These are phyloP conservation scores for Acanthamoeba divionensis DNA, from an alignment of 208 protist species.

Conservation along the genomic window DNA sequence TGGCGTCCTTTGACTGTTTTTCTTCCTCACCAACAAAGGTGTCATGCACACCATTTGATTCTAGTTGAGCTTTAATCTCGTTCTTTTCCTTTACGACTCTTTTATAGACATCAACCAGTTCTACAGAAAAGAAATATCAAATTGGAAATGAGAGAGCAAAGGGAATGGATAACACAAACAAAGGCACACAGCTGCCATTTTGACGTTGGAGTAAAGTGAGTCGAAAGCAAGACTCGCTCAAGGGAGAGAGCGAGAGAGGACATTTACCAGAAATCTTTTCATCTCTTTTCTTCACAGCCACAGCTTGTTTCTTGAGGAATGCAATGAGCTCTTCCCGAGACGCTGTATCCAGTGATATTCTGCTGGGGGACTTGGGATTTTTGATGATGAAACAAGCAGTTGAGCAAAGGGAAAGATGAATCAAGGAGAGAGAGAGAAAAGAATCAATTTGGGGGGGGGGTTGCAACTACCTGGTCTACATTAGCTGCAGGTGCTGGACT, in stretches of 20 bases:
- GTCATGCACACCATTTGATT: too few relatives aligned
- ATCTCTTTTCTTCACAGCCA: slow-evolving; percentile 20
- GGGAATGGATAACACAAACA: too few relatives aligned
- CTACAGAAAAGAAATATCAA: too few relatives aligned
- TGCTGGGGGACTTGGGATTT: background rate
- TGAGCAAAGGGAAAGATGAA: background rate
- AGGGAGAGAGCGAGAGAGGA: background rate
- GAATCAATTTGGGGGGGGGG: background rate
- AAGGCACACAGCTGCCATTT: too few relatives aligned
- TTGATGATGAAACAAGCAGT: background rate
- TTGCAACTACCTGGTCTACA: background rate
- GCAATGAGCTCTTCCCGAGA: background rate
- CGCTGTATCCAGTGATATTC: background rate
- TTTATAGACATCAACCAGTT: slow-evolving; percentile 39
- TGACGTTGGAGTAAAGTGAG: too few relatives aligned
- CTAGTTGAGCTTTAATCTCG: background rate
- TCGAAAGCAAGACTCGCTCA: too few relatives aligned
- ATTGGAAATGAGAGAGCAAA: too few relatives aligned
- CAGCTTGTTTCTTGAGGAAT: slow-evolving; percentile 8
- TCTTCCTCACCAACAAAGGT: too few relatives aligned
- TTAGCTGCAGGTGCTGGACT: background rate
- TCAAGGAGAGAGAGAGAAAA: background rate
- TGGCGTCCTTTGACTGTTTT: too few relatives aligned
- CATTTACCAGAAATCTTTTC: slow-evolving; percentile 6
- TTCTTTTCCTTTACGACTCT: background rate